Percentiles rank a stretch among this genome's conserved stretches.
phyloP scores from a whole-genome alignment of 345 rosid genomes.

The Cochlearia excelsa region DNA sequence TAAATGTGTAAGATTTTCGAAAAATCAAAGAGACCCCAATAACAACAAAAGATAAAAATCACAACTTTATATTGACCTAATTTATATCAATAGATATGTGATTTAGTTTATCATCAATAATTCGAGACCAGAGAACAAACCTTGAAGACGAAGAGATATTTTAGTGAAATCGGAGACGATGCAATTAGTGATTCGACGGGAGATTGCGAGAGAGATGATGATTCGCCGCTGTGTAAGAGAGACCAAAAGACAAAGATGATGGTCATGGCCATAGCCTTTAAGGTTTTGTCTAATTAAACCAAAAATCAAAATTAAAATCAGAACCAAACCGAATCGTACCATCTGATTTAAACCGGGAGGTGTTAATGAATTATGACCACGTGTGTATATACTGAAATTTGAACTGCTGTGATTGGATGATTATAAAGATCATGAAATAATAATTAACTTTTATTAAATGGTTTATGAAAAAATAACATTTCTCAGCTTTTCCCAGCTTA shows the following conservation, averaged over 20 bases:
- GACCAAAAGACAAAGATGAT: constrained; percentile 8
- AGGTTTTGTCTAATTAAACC: too few relatives aligned
- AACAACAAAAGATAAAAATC: background rate
- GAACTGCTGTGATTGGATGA: too few relatives aligned
- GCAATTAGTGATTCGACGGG: background rate
- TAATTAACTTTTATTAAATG: background rate
- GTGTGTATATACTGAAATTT: background rate
- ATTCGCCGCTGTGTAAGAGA: constrained; percentile 12
- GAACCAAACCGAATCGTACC: background rate
- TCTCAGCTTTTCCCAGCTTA: background rate
- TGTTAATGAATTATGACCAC: background rate
- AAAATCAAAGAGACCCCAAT: background rate
- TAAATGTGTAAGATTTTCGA: constrained; percentile 7
- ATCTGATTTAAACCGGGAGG: too few relatives aligned
- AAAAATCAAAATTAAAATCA: background rate
- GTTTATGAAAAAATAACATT: background rate
- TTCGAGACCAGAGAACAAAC: background rate
- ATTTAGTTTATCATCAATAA: background rate
- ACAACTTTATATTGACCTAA: background rate
- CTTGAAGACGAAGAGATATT: background rate
- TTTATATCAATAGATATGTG: background rate
- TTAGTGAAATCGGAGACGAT: constrained; percentile 5
- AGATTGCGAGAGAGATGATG: constrained; percentile 4
- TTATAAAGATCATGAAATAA: too few relatives aligned
- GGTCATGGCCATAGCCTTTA: background rate